Conservation (phyloP, 2,329 filamentous ascomycete species). For the Colletotrichum noveboracense region DNA sequence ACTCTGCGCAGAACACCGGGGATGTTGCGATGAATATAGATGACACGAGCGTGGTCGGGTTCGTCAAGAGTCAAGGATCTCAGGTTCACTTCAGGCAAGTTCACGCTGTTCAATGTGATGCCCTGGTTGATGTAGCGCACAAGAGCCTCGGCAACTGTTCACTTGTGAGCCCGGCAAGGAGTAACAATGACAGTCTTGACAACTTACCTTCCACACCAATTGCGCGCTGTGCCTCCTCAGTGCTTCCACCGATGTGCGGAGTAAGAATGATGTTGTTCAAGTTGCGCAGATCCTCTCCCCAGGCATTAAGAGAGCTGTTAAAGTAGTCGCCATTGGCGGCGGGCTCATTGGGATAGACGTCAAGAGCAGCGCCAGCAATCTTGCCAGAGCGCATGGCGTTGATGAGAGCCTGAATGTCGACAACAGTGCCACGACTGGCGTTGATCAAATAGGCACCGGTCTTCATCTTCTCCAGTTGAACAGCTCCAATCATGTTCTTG, state of each 20-base stretch:
- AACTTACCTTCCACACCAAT: constrained; percentile 82
- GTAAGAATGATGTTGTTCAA: constrained; percentile 95
- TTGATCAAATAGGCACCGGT: constrained; percentile 94
- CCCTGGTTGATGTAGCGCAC: constrained; percentile 97
- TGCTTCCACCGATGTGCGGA: constrained; percentile 96
- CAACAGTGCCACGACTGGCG: constrained; percentile 89
- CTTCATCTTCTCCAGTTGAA: constrained; percentile 89
- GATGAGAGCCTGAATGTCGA: constrained; percentile 92
- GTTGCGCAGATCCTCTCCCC: constrained; percentile 82
- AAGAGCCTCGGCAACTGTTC: constrained; percentile 77
- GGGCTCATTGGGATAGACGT: constrained; percentile 95
- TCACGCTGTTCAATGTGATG: constrained; percentile 88
- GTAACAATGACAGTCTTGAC: not conserved
- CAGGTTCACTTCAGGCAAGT: constrained; percentile 93
- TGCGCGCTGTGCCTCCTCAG: constrained; percentile 94
- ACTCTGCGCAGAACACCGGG: constrained; percentile 94
- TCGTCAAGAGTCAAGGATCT: constrained; percentile 91
- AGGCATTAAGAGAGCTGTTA: constrained; percentile 79
- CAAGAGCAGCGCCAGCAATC: constrained; percentile 91
- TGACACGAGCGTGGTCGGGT: constrained; percentile 86
- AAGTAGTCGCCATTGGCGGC: constrained; percentile 96
- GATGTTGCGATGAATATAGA: constrained; percentile 96
- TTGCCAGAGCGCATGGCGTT: constrained; percentile 85
- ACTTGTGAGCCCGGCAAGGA: not conserved
- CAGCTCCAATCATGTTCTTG: constrained; percentile 84